Base-by-base conservation (phyloP, 164 flowering plant genomes). In the Piper longum region DNA sequence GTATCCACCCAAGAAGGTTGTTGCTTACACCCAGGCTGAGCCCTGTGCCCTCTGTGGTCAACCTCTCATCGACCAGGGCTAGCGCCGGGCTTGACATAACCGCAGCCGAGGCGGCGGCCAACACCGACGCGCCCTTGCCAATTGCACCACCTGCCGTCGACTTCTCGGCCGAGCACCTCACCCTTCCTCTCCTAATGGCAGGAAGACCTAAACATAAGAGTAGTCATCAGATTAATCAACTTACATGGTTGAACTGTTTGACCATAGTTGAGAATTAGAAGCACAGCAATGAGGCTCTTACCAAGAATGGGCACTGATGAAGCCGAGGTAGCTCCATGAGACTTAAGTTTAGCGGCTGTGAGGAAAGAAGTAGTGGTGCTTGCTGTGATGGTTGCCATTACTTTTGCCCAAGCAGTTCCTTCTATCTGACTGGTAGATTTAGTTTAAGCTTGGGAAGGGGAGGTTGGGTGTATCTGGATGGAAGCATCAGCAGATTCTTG, bases 1-100 rank as follows among this genome's bases (percentile, higher is more conserved):
- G 80, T 77, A 89, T 81, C 98, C 98, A 92, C 19, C 85, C 97
- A 51, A 92, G 83, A 26, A 86, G 76, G 77, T 92, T 92, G 84
- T 82, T 87, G 82, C 98, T 91, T 73, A 91, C 48, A 2, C 98
- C 98, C 59, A 89, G 83, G 14, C 92, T 87, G 14, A 87, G 95
- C 17, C 98, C 96, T 11, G 95, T 89, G 63, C 98, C 98, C 71
- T 91, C 98, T 2, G 98, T 91, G 83, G 76, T 79, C 95, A 91
- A 52, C 75, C 98, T 85, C 71, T 91, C 96, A 57, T 92, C 98
- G 65, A 92, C 98, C 75, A 92, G 64, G 48, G 87, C 90, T 71
- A 81, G 60, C 36, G 87, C 84, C 0, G 87, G 87, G 71, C 79
- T 74, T 4, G 83, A 75, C 67, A 74, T 56, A 8, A 78, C 65